Base-by-base conservation (phyloP, 2,329 filamentous ascomycete genomes). In the Penicillium crustosum region DNA sequence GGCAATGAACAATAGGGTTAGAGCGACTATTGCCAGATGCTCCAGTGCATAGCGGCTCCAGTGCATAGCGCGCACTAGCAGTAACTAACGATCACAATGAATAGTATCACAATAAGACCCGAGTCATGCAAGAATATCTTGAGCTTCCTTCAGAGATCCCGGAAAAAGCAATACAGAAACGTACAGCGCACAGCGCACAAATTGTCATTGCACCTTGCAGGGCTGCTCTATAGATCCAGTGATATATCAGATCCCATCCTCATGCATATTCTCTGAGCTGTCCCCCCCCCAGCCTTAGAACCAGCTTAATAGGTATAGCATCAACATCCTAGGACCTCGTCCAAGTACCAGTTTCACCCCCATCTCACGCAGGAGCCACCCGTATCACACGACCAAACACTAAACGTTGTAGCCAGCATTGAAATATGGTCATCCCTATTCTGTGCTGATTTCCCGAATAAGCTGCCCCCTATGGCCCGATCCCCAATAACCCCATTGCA, bases 181-280 rank as follows among this genome's bases (percentile, higher is more conserved):
- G 33, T 27, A 48, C 15, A 36, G 15, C 21, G 19, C 15, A 53
- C 23, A 10, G 21, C 15, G 15, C 21, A 53, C 23, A 12, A 44
- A 12, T 21, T 36, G n/a, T 23, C 21, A 13, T 31, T 23, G 35
- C 27, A 38, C 29, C 41, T 36, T 53, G 33, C 41, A 49, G 42
- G 4, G 21, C n/a, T 27, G 12, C 10, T 44, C 4, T 8, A 36
- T 53, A 53, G 29, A 19, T 47, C 42, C 21, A 48, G 35, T n/a
- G 51, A 59, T 55, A 60, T 58, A 55, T 62, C 60, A 62, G 42
- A 60, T 60, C 36, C 23, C 36, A 59, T 59, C 49, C 47, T 42
- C 48, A 55, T 57, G 57, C 56, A 56, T 53, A 25, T 35, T 42
- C 58, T 31, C 50, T 56, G 50, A 52, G 33, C 41, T n/a, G 42